Conservation (phyloP, 2,329 filamentous ascomycete genomes). For the Cytospora piceae region DNA sequence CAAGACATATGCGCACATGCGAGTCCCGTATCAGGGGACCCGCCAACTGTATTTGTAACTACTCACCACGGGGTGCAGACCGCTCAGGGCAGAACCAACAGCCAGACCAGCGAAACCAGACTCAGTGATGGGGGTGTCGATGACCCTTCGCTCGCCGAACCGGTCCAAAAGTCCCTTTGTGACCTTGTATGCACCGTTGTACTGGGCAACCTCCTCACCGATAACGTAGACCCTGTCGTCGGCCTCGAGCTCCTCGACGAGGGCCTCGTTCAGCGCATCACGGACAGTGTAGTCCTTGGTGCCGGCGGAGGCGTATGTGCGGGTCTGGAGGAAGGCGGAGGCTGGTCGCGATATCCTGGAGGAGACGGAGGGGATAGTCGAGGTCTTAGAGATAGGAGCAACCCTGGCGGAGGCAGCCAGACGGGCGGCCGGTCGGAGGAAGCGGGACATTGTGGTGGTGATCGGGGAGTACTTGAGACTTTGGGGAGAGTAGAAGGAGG, state of each 20-base stretch:
- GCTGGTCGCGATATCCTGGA: constrained; percentile 26
- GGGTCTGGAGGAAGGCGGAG: constrained; percentile 50
- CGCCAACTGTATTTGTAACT: constrained; percentile 1
- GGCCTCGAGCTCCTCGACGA: constrained; percentile 93
- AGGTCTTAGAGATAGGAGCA: constrained; percentile 34
- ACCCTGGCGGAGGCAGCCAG: constrained; percentile 45
- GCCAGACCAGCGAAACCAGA: constrained; percentile 93
- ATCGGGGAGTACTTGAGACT: neutral
- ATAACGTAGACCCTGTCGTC: constrained; percentile 96
- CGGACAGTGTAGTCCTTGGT: constrained; percentile 94
- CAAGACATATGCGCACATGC: neutral
- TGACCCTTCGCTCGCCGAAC: constrained; percentile 96
- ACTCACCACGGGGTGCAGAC: constrained; percentile 90
- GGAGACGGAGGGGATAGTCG: constrained; percentile 35
- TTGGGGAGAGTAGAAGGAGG: constrained; percentile 6
- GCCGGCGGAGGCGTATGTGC: constrained; percentile 62
- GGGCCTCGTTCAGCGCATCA: constrained; percentile 96
- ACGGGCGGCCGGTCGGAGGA: constrained; percentile 49
- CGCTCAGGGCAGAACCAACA: constrained; percentile 91
- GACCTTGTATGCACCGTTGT: constrained; percentile 99
- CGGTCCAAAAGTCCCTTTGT: constrained; percentile 96
- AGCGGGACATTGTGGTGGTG: constrained; percentile 47
- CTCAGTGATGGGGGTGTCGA: constrained; percentile 98
- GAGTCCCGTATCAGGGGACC: too few species aligned
- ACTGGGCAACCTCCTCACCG: constrained; percentile 98